Evolutionary conservation across 768 basidiomycete genomes (phyloP).

Genomic region (Lactifluus subvellereus): DNA sequence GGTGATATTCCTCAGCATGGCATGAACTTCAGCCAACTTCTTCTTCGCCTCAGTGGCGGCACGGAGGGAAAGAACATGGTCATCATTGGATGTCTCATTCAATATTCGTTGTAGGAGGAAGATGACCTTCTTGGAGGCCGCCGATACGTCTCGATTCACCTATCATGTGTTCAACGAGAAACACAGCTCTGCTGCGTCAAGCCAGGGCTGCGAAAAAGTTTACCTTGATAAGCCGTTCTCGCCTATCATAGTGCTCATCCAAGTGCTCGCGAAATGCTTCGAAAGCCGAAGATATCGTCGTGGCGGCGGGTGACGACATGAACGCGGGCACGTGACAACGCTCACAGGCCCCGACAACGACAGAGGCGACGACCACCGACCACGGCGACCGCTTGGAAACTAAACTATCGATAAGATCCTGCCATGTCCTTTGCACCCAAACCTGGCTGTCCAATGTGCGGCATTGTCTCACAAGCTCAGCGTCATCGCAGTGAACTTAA

Average conservation of each 20-base stretch:
- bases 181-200: not conserved
- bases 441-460: conserved; percentile 70
- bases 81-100: conserved; percentile 36
- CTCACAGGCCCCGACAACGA: not conserved
- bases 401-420: not conserved
- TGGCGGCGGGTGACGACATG: conserved; percentile 10
- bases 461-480: conserved; percentile 56
- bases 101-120: conserved; percentile 82
- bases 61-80: conserved; percentile 34
- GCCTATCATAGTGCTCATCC: conserved; percentile 78
- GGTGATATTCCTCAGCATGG: conserved; percentile 55
- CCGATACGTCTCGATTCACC: conserved; percentile 85
- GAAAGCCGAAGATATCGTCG: conserved; percentile 39
- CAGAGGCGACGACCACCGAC: not conserved
- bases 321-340: conserved; percentile 7
- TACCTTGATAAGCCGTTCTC: conserved; percentile 90
- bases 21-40: conserved; percentile 63
- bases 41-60: conserved; percentile 49
- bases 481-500: conserved; percentile 33
- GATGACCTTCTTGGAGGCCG: conserved; percentile 87
- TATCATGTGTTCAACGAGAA: conserved; percentile 34
- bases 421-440: conserved; percentile 54
- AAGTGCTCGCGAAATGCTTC: conserved; percentile 61
- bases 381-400: not conserved
- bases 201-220: conserved; percentile 10